Evolutionary conservation across 129 eudicot genomes (phyloP).

Genomic region (Apium graveolens): DNA sequence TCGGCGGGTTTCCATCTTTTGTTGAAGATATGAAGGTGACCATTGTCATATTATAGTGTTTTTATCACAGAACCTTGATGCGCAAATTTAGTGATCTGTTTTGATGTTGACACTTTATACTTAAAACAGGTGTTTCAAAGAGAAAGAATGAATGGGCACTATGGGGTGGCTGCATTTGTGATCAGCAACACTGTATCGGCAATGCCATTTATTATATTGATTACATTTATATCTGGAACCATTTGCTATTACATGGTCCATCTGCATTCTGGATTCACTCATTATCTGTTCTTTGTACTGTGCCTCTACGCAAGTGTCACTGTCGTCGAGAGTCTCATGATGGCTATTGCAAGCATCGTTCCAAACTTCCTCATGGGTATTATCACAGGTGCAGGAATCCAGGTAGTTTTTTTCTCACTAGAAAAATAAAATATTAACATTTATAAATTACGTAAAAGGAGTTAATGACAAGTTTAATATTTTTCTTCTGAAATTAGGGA

Average conservation of each 20-base stretch:
- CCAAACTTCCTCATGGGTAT: constrained; percentile 99
- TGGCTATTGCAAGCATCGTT: constrained; percentile 96
- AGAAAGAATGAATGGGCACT: constrained; percentile 93
- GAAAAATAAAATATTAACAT: neutral
- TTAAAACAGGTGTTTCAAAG: constrained; percentile 76
- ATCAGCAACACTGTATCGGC: constrained; percentile 93
- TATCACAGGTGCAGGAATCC: constrained; percentile 97
- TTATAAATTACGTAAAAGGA: neutral
- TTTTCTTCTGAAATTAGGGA: constrained; percentile 32
- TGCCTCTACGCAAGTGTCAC: constrained; percentile 98
- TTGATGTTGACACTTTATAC: neutral
- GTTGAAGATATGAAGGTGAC: constrained; percentile 97
- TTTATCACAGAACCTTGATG: neutral
- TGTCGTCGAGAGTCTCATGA: constrained; percentile 98
- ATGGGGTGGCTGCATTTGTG: constrained; percentile 90
- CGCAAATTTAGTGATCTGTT: neutral
- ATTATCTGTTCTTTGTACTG: constrained; percentile 83
- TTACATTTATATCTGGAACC: constrained; percentile 84
- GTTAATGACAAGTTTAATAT: neutral
- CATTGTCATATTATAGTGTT: neutral
- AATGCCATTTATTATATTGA: constrained; percentile 83
- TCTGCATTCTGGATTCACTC: constrained; percentile 78
- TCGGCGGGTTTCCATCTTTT: constrained; percentile 97
- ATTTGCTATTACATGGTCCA: constrained; percentile 89
- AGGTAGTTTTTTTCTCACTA: constrained; percentile 32